Evolutionary conservation across 305 asterid species (phyloP), one percentile per base, ranked within the genome.

Genomic region (Fraxinus nigra): DNA sequence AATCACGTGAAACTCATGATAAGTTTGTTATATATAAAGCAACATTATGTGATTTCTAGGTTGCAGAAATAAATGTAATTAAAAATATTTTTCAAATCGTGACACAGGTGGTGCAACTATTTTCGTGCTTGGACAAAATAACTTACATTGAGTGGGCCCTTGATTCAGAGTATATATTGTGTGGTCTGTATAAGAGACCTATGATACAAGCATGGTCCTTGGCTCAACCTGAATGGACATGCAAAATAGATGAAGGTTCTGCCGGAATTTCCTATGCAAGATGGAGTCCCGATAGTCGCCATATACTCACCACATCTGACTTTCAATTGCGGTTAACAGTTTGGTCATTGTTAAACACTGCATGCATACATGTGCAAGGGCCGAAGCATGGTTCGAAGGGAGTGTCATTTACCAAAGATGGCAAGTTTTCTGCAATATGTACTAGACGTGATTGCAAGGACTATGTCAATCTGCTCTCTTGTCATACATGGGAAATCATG

Each of bases 241-340:
- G 99, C 85, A 96, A 96, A 85, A 94, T 94, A 86, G 98, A 96
- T 69, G 99, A 96, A 89, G 99, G 98, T 3, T 90, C 94, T 37
- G 99, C 99, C 13, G 99, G 99, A 54, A 93, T 94, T 85, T 86
- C 97, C 59, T 94, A 93, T 82, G 99, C 98, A 2, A 92, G 98
- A 93, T 96, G 99, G 99, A 94, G 99, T 85, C 99, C 99, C 7
- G 99, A 96, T 80, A 96, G 99, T 85, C 95, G 99, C 72, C 99
- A 96, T 91, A 96, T 96, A 89, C 97, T 96, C 38, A 96, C 99
- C 54, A 96, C 99, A 22, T 94, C 99, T 11, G 99, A 96, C 63
- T 96, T 96, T 87, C 98, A 96, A 75, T 87, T 96, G 46, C 90
- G 99, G 77, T 79, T 94, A 87, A 94, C 98, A 18, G 99, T 94